These are phyloP conservation scores for Wickerhamiella parazyma DNA, from an alignment of 805 yeast species.

Conservation along the genomic window DNA sequence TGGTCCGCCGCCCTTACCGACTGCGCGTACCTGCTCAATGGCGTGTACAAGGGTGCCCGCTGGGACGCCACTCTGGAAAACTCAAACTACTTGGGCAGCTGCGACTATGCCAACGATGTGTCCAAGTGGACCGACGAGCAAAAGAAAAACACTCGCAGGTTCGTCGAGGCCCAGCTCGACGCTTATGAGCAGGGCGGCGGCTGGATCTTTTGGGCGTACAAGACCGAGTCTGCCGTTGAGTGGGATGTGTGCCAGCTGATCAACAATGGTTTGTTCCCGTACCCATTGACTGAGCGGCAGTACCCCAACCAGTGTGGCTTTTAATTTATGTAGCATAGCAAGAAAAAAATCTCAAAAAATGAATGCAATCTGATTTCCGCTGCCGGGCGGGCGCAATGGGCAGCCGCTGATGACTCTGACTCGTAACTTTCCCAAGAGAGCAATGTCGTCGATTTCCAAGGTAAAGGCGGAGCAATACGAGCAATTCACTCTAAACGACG, in stretches of 20 bases:
- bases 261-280: conserved; percentile 56
- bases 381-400: no score
- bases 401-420: not conserved
- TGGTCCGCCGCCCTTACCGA: conserved; percentile 89
- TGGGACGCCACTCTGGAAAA: conserved; percentile 50
- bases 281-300: conserved; percentile 55
- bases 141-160: conserved; percentile 47
- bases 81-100: conserved; percentile 41
- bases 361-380: no score
- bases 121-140: conserved; percentile 44
- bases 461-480: conserved; percentile 18
- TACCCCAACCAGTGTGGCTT: conserved; percentile 55
- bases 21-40: conserved; percentile 80
- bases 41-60: conserved; percentile 72
- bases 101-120: conserved; percentile 38
- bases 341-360: no score
- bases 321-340: conserved; percentile 9
- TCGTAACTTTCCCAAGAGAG: no score
- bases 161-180: conserved; percentile 82
- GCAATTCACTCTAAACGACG: conserved; percentile 41
- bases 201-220: conserved; percentile 92
- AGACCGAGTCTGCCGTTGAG: conserved; percentile 68
- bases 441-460: not conserved
- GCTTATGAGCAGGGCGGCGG: conserved; percentile 61
- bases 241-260: conserved; percentile 68